Percentiles rank a stretch among this genome's conserved stretches.
These are phyloP conservation scores for Hypoxylon perforatum DNA, from an alignment of 495 filamentous ascomycete genomes.

Conservation along the genomic window DNA sequence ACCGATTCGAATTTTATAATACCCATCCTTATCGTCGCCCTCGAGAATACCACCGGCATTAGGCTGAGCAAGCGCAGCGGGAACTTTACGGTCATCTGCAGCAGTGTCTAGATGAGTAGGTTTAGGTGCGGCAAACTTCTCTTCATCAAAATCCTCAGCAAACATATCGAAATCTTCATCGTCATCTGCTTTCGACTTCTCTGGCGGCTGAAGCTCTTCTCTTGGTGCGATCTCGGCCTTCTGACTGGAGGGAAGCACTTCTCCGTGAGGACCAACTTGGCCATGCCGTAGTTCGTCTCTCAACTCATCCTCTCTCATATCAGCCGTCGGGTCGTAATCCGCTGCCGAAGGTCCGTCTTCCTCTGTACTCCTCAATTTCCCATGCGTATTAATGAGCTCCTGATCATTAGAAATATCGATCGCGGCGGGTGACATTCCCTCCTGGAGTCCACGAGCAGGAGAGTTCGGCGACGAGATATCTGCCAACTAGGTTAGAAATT, in stretches of 20 bases:
- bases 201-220: conserved; percentile 48
- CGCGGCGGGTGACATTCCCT: conserved; percentile 55
- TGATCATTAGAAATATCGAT: conserved; percentile 64
- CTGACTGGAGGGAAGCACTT: conserved; percentile 44
- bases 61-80: conserved; percentile 55
- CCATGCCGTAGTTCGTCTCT: conserved; percentile 73
- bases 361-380: conserved; percentile 56
- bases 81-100: conserved; percentile 45
- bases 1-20: conserved; percentile 90
- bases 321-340: conserved; percentile 92
- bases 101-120: conserved; percentile 54
- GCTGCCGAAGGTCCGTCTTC: conserved; percentile 89
- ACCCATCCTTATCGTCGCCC: conserved; percentile 93
- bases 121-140: conserved; percentile 80
- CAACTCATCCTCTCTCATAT: conserved; percentile 89
- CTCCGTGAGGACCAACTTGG: conserved; percentile 59
- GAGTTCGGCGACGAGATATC: conserved; percentile 51
- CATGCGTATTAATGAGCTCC: conserved; percentile 73
- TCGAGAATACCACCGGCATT: conserved; percentile 85
- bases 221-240: conserved; percentile 53
- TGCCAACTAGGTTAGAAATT: conserved; percentile 38
- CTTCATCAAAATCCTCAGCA: conserved; percentile 86
- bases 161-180: conserved; percentile 94
- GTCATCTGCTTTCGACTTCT: conserved; percentile 62
- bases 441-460: conserved; percentile 46